Conservation (phyloP, 1,284 basidiomycete genomes). For the Melanopsichium pennsylvanicum region DNA sequence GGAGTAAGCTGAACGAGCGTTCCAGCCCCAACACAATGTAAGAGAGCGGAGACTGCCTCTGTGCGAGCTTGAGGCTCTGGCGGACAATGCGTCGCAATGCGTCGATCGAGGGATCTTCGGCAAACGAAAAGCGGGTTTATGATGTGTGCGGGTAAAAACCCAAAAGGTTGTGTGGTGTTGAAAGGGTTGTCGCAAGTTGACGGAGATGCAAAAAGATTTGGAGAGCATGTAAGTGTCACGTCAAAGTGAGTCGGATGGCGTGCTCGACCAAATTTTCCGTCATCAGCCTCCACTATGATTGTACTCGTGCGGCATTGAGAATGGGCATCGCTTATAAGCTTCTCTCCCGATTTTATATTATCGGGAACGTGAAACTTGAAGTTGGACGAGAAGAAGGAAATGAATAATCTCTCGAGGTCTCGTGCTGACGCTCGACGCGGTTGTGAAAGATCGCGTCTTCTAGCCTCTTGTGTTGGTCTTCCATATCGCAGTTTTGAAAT, state of each 20-base stretch:
- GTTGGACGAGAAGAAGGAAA: too few relatives aligned
- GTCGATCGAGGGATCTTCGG: constrained; percentile 9
- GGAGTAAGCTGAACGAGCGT: constrained; percentile 8
- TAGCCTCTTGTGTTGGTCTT: neutral
- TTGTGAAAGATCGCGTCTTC: neutral
- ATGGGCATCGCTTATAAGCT: too few relatives aligned
- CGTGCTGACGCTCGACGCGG: constrained; percentile 3
- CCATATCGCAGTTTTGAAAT: too few relatives aligned
- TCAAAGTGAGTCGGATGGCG: constrained; percentile 23
- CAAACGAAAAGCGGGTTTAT: constrained; percentile 6
- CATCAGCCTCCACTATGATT: neutral
- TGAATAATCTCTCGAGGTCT: neutral
- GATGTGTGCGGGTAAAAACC: too few relatives aligned
- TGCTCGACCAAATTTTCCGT: constrained; percentile 6
- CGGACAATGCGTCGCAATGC: constrained; percentile 2
- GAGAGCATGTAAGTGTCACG: constrained; percentile 22
- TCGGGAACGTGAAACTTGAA: neutral
- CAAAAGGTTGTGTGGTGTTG: too few relatives aligned
- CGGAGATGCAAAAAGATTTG: constrained; percentile 2
- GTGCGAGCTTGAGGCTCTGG: too few relatives aligned
- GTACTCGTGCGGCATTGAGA: constrained; percentile 7
- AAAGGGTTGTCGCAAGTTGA: constrained; percentile 11
- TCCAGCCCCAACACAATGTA: neutral
- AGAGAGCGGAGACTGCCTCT: too few relatives aligned
- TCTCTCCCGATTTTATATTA: neutral